Percentiles rank a stretch among this genome's conserved stretches.
phyloP scores from a whole-genome alignment of 2,329 filamentous ascomycete genomes.

The Parascedosporium putredinis region DNA sequence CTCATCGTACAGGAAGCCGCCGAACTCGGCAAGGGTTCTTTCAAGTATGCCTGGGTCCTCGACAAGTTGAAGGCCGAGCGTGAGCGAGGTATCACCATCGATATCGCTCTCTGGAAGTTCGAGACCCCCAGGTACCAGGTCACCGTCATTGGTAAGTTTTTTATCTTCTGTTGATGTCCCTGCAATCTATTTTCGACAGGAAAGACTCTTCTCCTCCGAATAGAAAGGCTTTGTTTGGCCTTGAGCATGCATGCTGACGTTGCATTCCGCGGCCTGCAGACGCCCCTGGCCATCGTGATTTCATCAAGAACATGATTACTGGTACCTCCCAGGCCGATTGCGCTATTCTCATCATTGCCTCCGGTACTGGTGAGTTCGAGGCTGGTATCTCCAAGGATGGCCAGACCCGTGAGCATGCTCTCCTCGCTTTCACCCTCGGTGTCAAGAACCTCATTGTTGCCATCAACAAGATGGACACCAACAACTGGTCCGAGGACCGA shows the following conservation, averaged over 20 bases:
- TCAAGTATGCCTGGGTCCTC: slow-evolving; percentile 99
- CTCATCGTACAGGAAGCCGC: slow-evolving; percentile 71
- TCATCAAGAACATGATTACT: slow-evolving; percentile 99
- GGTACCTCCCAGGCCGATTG: slow-evolving; percentile 99
- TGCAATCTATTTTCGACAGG: no score
- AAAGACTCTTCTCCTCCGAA: no score
- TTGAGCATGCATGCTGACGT: slow-evolving; percentile 2
- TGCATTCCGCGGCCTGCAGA: slow-evolving; percentile 37
- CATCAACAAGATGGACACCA: slow-evolving; percentile 99
- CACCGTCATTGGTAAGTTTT: slow-evolving; percentile 79
- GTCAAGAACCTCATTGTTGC: slow-evolving; percentile 99
- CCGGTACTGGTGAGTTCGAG: slow-evolving; percentile 99
- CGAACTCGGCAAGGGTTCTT: slow-evolving; percentile 99
- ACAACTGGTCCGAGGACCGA: slow-evolving; percentile 94
- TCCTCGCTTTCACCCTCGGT: slow-evolving; percentile 99
- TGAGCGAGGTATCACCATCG: slow-evolving; percentile 99
- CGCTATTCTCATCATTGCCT: slow-evolving; percentile 99
- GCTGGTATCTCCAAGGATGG: slow-evolving; percentile 99
- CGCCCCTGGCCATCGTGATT: slow-evolving; percentile 99
- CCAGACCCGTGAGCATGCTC: slow-evolving; percentile 99
- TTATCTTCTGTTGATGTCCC: background rate
- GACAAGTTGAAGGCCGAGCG: slow-evolving; percentile 99
- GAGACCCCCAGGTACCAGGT: slow-evolving; percentile 97
- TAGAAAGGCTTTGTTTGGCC: no score
- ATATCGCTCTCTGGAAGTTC: slow-evolving; percentile 99